Evolutionary conservation across 2,329 filamentous ascomycete species (phyloP).

Genomic region (Fusarium redolens): DNA sequence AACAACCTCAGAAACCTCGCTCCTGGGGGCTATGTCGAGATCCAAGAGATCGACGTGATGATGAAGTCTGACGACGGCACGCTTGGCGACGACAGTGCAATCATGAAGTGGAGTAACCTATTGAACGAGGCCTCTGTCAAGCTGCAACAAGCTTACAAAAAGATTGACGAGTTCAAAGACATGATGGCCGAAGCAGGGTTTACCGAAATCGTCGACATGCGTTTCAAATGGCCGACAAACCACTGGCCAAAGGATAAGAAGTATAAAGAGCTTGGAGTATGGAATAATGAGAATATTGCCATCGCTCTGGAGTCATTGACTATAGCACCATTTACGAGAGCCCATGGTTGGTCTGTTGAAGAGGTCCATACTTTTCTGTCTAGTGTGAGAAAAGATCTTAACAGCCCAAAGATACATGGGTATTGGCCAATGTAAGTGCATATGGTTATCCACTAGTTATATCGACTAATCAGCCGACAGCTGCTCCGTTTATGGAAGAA

Average conservation of each 20-base stretch:
- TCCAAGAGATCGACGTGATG: slow-evolving; percentile 2
- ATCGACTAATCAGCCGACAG: not conserved
- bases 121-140: not conserved
- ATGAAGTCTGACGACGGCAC: not conserved
- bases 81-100: not conserved
- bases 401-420: slow-evolving; percentile 7
- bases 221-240: slow-evolving; percentile 14
- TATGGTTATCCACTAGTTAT: fast-evolving
- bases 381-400: slow-evolving; percentile 14
- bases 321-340: slow-evolving; percentile 13
- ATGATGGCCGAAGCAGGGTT: not conserved
- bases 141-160: not conserved
- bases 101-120: not conserved
- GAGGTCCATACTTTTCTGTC: slow-evolving; percentile 6
- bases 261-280: slow-evolving; percentile 9
- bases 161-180: not conserved
- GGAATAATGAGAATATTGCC: not conserved
- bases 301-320: slow-evolving; percentile 2
- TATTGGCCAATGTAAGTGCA: slow-evolving; percentile 20
- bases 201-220: not conserved
- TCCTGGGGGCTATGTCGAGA: not conserved
- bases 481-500: not conserved
- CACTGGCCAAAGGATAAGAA: slow-evolving; percentile 17
- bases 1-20: not conserved
- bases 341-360: slow-evolving; percentile 11